Conservation (phyloP, 257 asterid species). For the Verbena officinalis region DNA sequence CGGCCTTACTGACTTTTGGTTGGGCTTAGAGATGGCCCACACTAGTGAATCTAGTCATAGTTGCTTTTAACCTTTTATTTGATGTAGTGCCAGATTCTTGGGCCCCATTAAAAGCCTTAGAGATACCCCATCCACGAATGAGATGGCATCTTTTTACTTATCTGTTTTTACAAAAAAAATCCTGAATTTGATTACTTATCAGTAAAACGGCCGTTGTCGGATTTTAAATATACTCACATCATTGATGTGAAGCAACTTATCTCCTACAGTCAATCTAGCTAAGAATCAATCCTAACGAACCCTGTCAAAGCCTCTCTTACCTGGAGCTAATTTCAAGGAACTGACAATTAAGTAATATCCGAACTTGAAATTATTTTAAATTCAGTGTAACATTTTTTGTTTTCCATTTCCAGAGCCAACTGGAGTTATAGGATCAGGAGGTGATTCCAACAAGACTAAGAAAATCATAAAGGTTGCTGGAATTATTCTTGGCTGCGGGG, state of each 20-base stretch:
- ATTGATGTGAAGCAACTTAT: too few relatives aligned
- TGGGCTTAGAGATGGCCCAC: constrained; percentile 30
- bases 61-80: not conserved
- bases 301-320: too few relatives aligned
- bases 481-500: constrained; percentile 42
- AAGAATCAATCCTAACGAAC: too few relatives aligned
- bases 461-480: constrained; percentile 38
- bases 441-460: constrained; percentile 37
- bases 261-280: too few relatives aligned
- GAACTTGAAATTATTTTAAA: too few relatives aligned
- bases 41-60: not conserved
- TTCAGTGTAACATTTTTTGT: not conserved
- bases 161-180: too few relatives aligned
- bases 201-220: too few relatives aligned
- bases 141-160: not conserved
- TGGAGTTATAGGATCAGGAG: constrained; percentile 36
- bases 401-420: not conserved
- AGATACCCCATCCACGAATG: not conserved
- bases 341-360: too few relatives aligned
- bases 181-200: too few relatives aligned
- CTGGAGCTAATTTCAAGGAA: too few relatives aligned
- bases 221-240: too few relatives aligned
- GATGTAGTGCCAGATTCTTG: not conserved
- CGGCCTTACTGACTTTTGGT: constrained; percentile 19
- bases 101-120: constrained; percentile 17